A percentile compares a stretch with the other conserved stretches of the same genome.
phyloP scores from a whole-genome alignment of 1,139 yeast genomes.

The Casaregolazyma suthepensis region DNA sequence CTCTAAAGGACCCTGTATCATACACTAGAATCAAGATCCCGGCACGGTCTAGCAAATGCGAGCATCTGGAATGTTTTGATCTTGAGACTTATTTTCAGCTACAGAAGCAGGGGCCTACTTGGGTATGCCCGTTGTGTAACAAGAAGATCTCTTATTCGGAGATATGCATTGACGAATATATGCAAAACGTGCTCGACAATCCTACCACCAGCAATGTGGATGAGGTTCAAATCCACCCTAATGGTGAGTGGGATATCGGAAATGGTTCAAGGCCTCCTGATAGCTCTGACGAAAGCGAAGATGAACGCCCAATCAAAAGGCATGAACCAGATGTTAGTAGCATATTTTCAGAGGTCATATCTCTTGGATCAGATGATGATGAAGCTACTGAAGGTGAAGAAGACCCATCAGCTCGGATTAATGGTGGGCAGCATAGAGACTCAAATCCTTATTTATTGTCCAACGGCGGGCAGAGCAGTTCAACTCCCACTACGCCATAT shows the following conservation, averaged over 20 bases:
- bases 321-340: conserved; percentile 7
- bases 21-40: conserved; percentile 35
- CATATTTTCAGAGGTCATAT: conserved; percentile 10
- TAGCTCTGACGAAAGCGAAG: conserved; percentile 11
- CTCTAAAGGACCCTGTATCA: conserved; percentile 36
- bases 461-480: background rate
- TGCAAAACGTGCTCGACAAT: conserved; percentile 29
- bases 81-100: conserved; percentile 34
- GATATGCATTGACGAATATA: conserved; percentile 36
- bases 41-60: conserved; percentile 34
- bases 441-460: background rate
- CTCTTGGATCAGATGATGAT: conserved; percentile 11
- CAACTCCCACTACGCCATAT: background rate
- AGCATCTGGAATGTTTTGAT: conserved; percentile 40
- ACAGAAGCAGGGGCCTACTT: conserved; percentile 39
- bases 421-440: background rate
- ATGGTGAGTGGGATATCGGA: conserved; percentile 34
- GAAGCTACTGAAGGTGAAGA: conserved; percentile 3
- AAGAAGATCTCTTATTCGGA: conserved; percentile 28
- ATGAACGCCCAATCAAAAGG: conserved; percentile 4
- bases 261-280: background rate
- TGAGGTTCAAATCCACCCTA: conserved; percentile 32
- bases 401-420: conserved; percentile 10
- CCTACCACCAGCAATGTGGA: conserved; percentile 25
- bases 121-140: conserved; percentile 40